Conservation (phyloP, 2,329 filamentous ascomycete genomes). For the Calonectria fujianensis region DNA sequence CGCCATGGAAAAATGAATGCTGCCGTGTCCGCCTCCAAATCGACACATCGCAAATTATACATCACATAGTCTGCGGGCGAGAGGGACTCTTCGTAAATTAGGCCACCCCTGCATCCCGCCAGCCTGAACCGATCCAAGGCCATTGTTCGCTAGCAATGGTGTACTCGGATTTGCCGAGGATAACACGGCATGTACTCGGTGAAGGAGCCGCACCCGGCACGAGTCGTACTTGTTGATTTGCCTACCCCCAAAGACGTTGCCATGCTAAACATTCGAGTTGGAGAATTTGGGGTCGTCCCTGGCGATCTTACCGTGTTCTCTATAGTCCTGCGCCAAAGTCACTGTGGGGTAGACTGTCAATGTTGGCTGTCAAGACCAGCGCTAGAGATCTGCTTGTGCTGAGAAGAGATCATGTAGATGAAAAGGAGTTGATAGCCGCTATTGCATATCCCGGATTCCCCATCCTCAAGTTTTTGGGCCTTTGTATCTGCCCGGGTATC, state of each 20-base stretch:
- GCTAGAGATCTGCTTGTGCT: neutral
- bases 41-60: neutral
- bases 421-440: neutral
- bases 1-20: neutral
- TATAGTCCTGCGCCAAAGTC: neutral
- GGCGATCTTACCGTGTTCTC: neutral
- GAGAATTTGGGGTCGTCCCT: conserved; percentile 15
- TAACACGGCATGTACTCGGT: neutral
- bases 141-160: neutral
- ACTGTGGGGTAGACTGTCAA: neutral
- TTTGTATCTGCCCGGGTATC: neutral
- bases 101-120: neutral
- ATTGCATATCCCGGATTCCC: neutral
- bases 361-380: neutral
- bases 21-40: neutral
- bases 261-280: conserved; percentile 11
- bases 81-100: neutral
- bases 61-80: neutral
- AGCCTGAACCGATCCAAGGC: neutral
- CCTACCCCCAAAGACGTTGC: neutral
- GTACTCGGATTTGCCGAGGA: conserved; percentile 4
- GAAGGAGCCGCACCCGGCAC: neutral
- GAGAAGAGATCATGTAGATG: neutral
- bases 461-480: neutral
- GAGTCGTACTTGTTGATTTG: conserved; percentile 9